A percentile compares a stretch with the other conserved stretches of the same genome.
phyloP scores from a whole-genome alignment of 228 moss, liverwort and hornwort species.

The Sphagnum fallax region DNA sequence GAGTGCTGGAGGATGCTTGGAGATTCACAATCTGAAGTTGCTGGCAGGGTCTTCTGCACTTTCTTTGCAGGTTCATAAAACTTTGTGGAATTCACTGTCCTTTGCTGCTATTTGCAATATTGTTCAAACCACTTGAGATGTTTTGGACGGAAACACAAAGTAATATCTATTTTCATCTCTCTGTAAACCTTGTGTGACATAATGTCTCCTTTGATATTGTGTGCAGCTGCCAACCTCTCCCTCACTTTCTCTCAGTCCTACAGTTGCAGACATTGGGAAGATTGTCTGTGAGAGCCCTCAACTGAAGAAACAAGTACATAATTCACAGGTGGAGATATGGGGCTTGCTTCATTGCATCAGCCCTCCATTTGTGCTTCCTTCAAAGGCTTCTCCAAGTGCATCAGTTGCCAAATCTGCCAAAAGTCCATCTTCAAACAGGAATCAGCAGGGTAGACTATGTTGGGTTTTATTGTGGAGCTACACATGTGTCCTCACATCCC shows the following conservation, averaged over 20 bases:
- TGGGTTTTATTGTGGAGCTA: conserved; percentile 64
- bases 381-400: conserved; percentile 12
- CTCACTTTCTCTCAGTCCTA: conserved; percentile 51
- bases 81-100: no score
- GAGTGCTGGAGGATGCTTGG: conserved; percentile 34
- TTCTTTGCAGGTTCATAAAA: conserved; percentile 19
- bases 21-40: conserved; percentile 53
- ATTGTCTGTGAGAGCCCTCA: conserved; percentile 37
- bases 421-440: conserved; percentile 12
- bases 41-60: conserved; percentile 23
- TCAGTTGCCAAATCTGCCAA: conserved; percentile 2
- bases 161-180: no score
- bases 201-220: background rate
- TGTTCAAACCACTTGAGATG: no score
- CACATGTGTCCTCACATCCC: conserved; percentile 30
- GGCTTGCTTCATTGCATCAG: conserved; percentile 54
- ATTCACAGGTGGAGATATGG: conserved; percentile 21
- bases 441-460: conserved; percentile 27
- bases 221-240: conserved; percentile 46
- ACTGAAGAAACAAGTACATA: conserved; percentile 16
- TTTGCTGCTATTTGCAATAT: no score
- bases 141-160: no score
- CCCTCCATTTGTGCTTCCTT: conserved; percentile 55
- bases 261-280: conserved; percentile 39
- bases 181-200: no score